Conservation (phyloP, 805 yeast genomes). For the Candida verbasci region DNA sequence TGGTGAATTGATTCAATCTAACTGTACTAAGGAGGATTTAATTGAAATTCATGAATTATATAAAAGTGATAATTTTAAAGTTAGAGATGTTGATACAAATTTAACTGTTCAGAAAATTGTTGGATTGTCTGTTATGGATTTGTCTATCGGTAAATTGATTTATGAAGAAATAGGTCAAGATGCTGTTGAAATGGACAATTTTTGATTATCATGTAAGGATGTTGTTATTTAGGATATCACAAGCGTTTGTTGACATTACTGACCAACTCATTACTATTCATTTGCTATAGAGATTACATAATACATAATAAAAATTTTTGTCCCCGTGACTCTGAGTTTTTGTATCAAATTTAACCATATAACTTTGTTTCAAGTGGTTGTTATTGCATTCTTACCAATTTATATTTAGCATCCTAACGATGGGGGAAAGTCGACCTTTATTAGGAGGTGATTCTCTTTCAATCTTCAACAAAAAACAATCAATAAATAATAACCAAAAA, state of each 20-base stretch:
- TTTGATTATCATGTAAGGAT: too few relatives aligned
- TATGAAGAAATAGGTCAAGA: slow-evolving; percentile 13
- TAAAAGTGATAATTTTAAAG: neutral
- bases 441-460: slow-evolving; percentile 9
- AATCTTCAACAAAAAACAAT: slow-evolving; percentile 3
- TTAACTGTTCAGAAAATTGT: slow-evolving; percentile 52
- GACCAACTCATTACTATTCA: too few relatives aligned
- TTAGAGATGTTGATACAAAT: slow-evolving; percentile 12
- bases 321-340: too few relatives aligned
- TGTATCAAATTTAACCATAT: too few relatives aligned
- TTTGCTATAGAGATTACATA: too few relatives aligned
- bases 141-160: slow-evolving; percentile 41
- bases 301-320: too few relatives aligned
- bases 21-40: slow-evolving; percentile 33
- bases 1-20: slow-evolving; percentile 55
- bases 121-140: slow-evolving; percentile 64
- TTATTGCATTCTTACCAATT: too few relatives aligned
- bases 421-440: slow-evolving; percentile 9
- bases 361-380: too few relatives aligned
- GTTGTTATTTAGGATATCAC: too few relatives aligned
- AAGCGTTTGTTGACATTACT: too few relatives aligned
- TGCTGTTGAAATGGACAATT: slow-evolving; percentile 9
- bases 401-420: neutral
- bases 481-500: neutral
- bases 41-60: slow-evolving; percentile 45